A percentile compares a stretch with the other conserved stretches of the same genome.
Conservation (phyloP, 2,329 filamentous ascomycete species). For the Colletotrichum sp. region DNA sequence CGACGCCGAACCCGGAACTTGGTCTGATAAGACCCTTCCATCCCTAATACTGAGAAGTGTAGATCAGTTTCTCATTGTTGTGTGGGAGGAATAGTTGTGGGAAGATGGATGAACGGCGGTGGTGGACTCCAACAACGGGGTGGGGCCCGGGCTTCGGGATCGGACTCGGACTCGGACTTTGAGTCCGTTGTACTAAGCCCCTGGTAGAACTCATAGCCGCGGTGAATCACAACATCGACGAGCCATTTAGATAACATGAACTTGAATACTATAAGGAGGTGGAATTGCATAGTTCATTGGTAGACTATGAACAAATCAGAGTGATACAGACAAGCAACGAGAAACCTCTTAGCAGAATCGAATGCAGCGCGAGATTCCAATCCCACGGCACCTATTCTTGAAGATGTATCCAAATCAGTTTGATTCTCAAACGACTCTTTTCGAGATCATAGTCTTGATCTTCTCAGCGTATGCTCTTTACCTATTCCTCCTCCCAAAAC, state of each 20-base stretch:
- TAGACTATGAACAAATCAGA: background rate
- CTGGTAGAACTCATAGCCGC: background rate
- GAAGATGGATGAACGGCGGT: background rate
- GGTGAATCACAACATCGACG: background rate
- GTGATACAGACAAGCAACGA: background rate
- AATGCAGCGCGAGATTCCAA: background rate
- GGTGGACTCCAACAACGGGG: background rate
- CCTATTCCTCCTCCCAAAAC: background rate
- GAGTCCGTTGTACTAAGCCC: background rate
- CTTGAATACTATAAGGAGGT: background rate
- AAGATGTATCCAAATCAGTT: background rate
- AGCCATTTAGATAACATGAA: rapidly evolving
- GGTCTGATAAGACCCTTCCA: background rate
- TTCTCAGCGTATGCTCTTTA: background rate
- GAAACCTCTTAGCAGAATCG: background rate
- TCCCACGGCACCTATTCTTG: background rate
- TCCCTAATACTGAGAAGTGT: background rate
- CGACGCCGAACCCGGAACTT: constrained; percentile 29
- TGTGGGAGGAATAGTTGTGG: background rate
- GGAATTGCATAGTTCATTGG: background rate
- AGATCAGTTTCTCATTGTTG: background rate
- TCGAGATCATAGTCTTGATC: background rate
- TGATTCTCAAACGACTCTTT: background rate
- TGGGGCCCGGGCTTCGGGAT: background rate
- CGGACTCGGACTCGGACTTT: background rate